Conservation (phyloP, 768 basidiomycete genomes). For the Phylloporus scabripes region DNA sequence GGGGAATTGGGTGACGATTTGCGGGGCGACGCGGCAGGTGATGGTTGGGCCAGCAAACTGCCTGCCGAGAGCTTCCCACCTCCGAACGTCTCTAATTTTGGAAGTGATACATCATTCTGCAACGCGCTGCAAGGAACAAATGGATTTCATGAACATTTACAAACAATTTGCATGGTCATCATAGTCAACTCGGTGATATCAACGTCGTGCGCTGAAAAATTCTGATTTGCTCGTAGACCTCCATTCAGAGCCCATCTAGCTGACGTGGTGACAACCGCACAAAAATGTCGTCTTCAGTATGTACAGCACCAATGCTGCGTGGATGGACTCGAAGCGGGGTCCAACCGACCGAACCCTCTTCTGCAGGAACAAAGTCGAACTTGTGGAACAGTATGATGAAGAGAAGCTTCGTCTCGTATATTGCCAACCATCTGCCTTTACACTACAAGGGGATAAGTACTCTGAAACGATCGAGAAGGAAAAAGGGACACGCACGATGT, state of each 20-base stretch:
- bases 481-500: constrained; percentile 13
- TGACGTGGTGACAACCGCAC: constrained; percentile 6
- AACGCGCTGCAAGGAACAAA: too few species aligned
- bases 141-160: too few species aligned
- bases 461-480: background rate
- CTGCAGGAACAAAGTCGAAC: constrained; percentile 11
- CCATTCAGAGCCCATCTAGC: background rate
- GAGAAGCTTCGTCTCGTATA: constrained; percentile 20
- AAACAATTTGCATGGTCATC: too few species aligned
- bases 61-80: too few species aligned
- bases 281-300: constrained; percentile 17
- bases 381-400: constrained; percentile 13
- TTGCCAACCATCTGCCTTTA: constrained; percentile 22
- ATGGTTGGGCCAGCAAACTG: too few species aligned
- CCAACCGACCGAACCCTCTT: background rate
- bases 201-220: background rate
- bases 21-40: too few species aligned
- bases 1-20: too few species aligned
- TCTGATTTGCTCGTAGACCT: background rate
- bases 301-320: constrained; percentile 9
- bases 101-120: too few species aligned
- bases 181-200: too few species aligned
- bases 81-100: too few species aligned
- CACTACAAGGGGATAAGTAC: constrained; percentile 9
- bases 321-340: too few species aligned